These are phyloP conservation scores for Psilocybe subaeruginosa DNA, from an alignment of 768 basidiomycete genomes.

Conservation along the genomic window DNA sequence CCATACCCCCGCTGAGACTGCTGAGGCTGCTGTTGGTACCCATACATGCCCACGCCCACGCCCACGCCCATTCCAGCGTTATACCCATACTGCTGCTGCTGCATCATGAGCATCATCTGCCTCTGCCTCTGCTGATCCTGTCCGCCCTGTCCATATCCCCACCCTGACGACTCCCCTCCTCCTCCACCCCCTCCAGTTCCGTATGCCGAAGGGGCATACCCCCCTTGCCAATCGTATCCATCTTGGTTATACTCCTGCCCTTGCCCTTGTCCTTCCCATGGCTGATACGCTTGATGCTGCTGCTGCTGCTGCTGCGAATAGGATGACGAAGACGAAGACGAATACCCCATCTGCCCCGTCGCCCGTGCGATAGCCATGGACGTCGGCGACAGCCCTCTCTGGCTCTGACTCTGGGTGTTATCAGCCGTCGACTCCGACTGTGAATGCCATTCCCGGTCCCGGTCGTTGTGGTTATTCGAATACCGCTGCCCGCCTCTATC, in stretches of 20 bases:
- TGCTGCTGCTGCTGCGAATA: not conserved
- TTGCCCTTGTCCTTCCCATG: not conserved
- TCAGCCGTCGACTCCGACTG: not conserved
- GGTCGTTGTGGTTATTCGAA: not conserved
- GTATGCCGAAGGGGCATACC: not conserved
- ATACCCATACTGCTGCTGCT: not conserved
- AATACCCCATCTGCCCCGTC: not conserved
- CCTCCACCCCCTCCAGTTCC: too few species aligned
- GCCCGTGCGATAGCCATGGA: conserved; percentile 1
- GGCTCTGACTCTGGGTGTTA: conserved; percentile 9
- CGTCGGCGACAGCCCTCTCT: conserved; percentile 10
- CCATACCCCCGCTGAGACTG: not conserved
- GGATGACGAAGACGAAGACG: not conserved
- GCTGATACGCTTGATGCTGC: conserved; percentile 11
- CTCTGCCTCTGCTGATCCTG: conserved; percentile 1
- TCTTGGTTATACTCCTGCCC: not conserved
- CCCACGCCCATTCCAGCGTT: not conserved
- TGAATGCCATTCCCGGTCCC: not conserved
- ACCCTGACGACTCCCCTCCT: not conserved
- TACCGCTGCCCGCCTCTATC: not conserved
- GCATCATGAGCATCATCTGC: not conserved
- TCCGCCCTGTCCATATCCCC: not conserved
- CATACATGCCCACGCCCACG: not conserved
- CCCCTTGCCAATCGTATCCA: not conserved
- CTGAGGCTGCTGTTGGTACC: too few species aligned